phyloP scores from a whole-genome alignment of 169 alveolate genomes.

The Eimeria maxima region DNA sequence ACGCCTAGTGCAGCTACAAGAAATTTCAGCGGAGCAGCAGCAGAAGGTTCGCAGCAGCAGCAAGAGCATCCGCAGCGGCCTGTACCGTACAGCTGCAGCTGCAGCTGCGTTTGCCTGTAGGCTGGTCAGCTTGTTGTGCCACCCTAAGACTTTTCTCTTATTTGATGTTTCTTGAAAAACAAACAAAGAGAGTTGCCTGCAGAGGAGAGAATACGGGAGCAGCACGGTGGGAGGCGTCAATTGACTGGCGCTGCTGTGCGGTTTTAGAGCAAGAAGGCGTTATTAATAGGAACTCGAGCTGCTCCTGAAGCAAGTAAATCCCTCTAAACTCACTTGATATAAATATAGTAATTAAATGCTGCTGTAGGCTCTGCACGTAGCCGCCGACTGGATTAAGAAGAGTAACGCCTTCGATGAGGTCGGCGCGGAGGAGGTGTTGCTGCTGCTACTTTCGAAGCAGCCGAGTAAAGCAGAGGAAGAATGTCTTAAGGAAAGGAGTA shows the following conservation, averaged over 20 bases:
- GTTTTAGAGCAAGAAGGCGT: too few relatives aligned
- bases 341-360: too few relatives aligned
- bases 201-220: background rate
- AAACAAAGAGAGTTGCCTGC: background rate
- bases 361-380: background rate
- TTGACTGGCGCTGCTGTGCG: background rate
- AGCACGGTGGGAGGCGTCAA: background rate
- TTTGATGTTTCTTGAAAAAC: too few relatives aligned
- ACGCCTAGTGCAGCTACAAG: too few relatives aligned
- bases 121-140: background rate
- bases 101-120: background rate
- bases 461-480: background rate
- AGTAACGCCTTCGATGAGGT: background rate
- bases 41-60: background rate
- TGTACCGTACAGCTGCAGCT: slow-evolving; percentile 3
- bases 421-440: background rate
- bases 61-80: background rate
- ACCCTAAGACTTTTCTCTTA: background rate
- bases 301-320: too few relatives aligned
- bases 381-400: background rate
- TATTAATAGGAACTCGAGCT: too few relatives aligned
- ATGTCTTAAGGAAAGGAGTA: background rate
- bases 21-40: background rate
- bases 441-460: background rate
- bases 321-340: background rate